Evolutionary conservation across 1,284 basidiomycete species (phyloP), one percentile per base, ranked within the genome.

Genomic region (Tylopilus orsonianus): DNA sequence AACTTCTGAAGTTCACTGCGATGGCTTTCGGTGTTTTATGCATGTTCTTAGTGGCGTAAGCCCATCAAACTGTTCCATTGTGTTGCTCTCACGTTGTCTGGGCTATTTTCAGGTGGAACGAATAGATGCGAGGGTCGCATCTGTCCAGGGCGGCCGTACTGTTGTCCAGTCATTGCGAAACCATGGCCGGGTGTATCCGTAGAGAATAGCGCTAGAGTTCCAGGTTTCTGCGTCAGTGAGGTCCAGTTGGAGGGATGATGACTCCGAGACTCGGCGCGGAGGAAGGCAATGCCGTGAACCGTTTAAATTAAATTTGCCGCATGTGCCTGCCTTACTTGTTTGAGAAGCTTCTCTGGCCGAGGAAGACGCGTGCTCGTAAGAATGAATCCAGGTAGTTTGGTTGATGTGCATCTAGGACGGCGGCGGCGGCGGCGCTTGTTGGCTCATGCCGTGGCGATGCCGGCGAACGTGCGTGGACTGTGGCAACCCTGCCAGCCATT

Each of bases 11-110:
- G 90, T 94, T 93, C 68, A 83, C 75, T 46, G 92, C 90, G 43
- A 93, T 94, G 91, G 81, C 81, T 37, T 80, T 94, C 67, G 92
- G 91, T 22, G 90, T 93, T 56, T 66, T 80, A 59, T 93, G 90
- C 74, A 93, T 93, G 91, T 86, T 90, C 65, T 65, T 87, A 60
- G 87, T 90, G 63, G 87, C 87, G 87, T 90, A 75, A 81, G 90
- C 84, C n/a, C 48, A 44, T 55, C 49, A 49, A n/a, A 49, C n/a
- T 49, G 51, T 42, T 47, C 41, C 24, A 48, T 49, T 52, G 45
- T 56, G 57, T 41, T 54, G 48, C 29, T 49, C 43, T 50, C 42
- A 56, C 47, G 55, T 46, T 43, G 44, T 22, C 53, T 49, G 52
- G 48, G 51, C 49, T 55, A 50, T 60, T 54, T 55, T 47, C 66